Evolutionary conservation across 805 yeast genomes (phyloP).

Genomic region (Saturnispora sekii): DNA sequence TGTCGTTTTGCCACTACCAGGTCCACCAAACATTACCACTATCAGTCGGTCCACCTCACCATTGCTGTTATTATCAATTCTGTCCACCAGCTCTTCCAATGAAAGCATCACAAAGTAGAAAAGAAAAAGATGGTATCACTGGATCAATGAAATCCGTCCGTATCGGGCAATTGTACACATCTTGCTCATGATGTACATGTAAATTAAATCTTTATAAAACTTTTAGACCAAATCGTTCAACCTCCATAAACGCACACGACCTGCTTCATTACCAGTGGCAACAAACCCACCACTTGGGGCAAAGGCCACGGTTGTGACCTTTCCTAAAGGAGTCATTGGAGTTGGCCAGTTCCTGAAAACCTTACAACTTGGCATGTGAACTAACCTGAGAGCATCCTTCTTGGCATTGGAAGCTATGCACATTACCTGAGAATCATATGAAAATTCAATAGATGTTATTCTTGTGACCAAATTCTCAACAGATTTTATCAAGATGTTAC

Average conservation of each 20-base stretch:
- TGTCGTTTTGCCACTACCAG: constrained; percentile 83
- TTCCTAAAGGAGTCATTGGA: constrained; percentile 91
- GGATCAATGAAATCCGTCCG: constrained; percentile 1
- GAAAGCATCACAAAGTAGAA: neutral
- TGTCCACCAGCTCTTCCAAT: neutral
- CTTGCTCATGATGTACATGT: neutral
- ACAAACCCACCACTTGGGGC: constrained; percentile 76
- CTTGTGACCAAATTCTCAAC: constrained; percentile 77
- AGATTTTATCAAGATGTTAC: constrained; percentile 46
- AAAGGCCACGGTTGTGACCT: constrained; percentile 72
- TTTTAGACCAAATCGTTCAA: constrained; percentile 22
- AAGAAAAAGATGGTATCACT: neutral
- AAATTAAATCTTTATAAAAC: neutral
- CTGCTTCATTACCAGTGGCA: constrained; percentile 85
- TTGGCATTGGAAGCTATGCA: constrained; percentile 78
- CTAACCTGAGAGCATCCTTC: constrained; percentile 77
- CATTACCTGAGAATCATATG: constrained; percentile 81
- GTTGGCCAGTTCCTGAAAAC: constrained; percentile 97
- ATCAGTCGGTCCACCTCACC: constrained; percentile 29
- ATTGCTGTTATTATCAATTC: neutral
- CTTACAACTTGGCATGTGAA: constrained; percentile 79
- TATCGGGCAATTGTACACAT: neutral
- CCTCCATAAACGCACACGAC: constrained; percentile 83
- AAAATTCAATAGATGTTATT: constrained; percentile 62
- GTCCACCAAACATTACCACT: constrained; percentile 61